A percentile compares a stretch with the other conserved stretches of the same genome.
Conservation (phyloP, 2,329 filamentous ascomycete species). For the Lachnellula hyalina region DNA sequence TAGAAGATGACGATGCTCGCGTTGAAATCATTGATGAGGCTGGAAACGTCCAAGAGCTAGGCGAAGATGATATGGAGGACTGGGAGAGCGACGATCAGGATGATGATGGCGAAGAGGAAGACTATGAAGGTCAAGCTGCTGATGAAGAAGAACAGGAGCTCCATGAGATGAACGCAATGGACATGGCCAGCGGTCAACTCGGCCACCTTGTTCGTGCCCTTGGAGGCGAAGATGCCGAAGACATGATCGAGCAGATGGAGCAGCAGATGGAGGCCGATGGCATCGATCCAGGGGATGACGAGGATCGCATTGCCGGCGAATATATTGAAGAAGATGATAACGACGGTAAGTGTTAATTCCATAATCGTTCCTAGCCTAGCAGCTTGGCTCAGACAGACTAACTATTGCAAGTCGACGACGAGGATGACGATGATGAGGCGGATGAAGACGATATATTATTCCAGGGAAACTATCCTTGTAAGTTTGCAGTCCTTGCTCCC, state of each 20-base stretch:
- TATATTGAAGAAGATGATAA: conserved; percentile 57
- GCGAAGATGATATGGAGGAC: conserved; percentile 54
- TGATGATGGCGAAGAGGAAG: conserved; percentile 43
- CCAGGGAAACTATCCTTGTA: conserved; percentile 54
- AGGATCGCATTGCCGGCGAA: conserved; percentile 39
- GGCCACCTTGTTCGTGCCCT: conserved; percentile 53
- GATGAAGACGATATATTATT: conserved; percentile 63
- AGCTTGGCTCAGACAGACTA: conserved; percentile 11
- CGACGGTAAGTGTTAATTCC: conserved; percentile 38
- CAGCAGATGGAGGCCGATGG: conserved; percentile 35
- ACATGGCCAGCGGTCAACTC: conserved; percentile 37
- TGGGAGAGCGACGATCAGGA: conserved; percentile 61
- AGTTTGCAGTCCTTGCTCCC: conserved; percentile 27
- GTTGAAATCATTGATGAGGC: conserved; percentile 61
- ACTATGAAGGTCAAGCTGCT: conserved; percentile 51
- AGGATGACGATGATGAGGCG: conserved; percentile 63
- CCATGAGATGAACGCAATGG: conserved; percentile 37
- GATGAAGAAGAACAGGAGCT: conserved; percentile 47
- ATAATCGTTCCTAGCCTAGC: neutral
- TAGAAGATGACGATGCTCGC: conserved; percentile 41
- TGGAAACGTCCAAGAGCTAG: conserved; percentile 42
- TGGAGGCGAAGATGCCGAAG: conserved; percentile 27
- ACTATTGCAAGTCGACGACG: conserved; percentile 46
- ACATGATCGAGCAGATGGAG: conserved; percentile 36
- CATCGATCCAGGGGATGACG: conserved; percentile 45